Evolutionary conservation across 2,329 filamentous ascomycete species (phyloP).

Genomic region (Scedosporium boydii): DNA sequence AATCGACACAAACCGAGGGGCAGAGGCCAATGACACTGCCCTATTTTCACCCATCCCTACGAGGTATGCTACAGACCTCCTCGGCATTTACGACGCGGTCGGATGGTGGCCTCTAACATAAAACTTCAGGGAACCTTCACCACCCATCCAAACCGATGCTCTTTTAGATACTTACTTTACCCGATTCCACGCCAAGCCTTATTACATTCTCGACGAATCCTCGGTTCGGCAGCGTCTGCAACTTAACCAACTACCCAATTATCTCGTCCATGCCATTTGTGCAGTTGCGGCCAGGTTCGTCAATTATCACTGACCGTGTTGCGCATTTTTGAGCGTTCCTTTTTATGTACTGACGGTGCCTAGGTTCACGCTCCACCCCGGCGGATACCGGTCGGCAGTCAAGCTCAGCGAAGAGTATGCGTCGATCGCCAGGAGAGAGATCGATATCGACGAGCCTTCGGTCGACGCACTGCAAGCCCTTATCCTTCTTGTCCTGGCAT

Average conservation of each 20-base stretch:
- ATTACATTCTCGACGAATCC: constrained; percentile 70
- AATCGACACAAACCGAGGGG: constrained; percentile 24
- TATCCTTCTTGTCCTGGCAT: constrained; percentile 65
- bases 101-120: background rate
- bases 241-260: constrained; percentile 52
- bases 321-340: background rate
- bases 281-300: constrained; percentile 53
- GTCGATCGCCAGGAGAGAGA: constrained; percentile 54
- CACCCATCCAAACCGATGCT: constrained; percentile 44
- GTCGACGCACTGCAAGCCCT: constrained; percentile 70
- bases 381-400: constrained; percentile 57
- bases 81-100: background rate
- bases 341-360: constrained; percentile 6
- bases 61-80: constrained; percentile 19
- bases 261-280: constrained; percentile 47
- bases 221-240: constrained; percentile 64
- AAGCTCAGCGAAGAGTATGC: constrained; percentile 65
- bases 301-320: background rate
- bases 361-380: constrained; percentile 61
- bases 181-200: constrained; percentile 73
- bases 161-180: constrained; percentile 72
- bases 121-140: constrained; percentile 11
- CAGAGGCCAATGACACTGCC: constrained; percentile 25
- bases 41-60: constrained; percentile 31
- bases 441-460: constrained; percentile 73